Base-by-base conservation (phyloP, 768 basidiomycete species). In the Boletus coccyginus region DNA sequence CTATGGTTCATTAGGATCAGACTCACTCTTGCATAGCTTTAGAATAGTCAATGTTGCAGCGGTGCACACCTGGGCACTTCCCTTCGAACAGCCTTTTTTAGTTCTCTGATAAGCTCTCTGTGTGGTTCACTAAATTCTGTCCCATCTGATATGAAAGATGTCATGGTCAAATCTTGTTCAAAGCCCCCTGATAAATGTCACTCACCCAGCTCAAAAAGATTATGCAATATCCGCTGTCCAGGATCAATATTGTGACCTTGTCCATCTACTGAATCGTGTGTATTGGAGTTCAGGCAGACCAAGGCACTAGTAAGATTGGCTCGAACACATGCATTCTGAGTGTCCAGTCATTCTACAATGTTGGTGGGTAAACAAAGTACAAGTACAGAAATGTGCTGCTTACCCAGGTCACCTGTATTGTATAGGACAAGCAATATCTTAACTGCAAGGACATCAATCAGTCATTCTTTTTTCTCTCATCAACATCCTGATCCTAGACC, bases 1-100 rank as follows among this genome's bases (percentile, higher is more conserved):
- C 27, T 27, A 27, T 36, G 6, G 11, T 12, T 16, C 5, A 7
- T 40, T 9, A 5, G 40, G 38, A 19, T 5, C 17, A 33, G 2
- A 40, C 58, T 27, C 14, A 69, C 66, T 59, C 29, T 66, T 58
- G 47, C 58, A 62, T 19, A 68, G 50, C 16, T 59, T 64, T 36
- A 69, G 5, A 32, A 68, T 21, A 0, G 67, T 62, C 52, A 67
- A 43, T 5, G 66, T 69, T 11, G 65, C 58, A 27, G 62, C 60
- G 5, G 59, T 69, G 17, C 66, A 67, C n/a, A 58, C 67, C 27
- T 47, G 55, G n/a, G 46, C 24, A 32, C 51, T 50, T 3, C 51
- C 45, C 0, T 31, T 46, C 39, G 38, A 33, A 50, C 36, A 7
- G 58, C 57, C 3, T 29, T 24, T n/a, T 44, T 60, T 13, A 67